Percentiles rank a stretch among this genome's conserved stretches.
These are phyloP conservation scores for Truncatella angustata DNA, from an alignment of 2,329 filamentous ascomycete species.

Conservation along the genomic window DNA sequence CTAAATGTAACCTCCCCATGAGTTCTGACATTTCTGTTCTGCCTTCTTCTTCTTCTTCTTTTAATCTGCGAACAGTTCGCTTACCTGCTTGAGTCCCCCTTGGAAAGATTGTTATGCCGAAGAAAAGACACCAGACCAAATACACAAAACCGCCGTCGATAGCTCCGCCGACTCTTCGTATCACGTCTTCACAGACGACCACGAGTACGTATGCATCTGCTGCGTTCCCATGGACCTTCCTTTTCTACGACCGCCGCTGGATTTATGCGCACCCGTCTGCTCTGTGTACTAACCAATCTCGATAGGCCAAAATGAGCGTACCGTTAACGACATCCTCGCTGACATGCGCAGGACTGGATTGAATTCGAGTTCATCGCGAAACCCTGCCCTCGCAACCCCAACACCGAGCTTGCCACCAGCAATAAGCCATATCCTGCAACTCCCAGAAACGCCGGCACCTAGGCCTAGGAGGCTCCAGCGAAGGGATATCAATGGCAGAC, in stretches of 20 bases:
- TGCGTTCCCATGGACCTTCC: neutral
- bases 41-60: no score
- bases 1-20: neutral
- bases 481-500: slow-evolving; percentile 46
- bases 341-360: slow-evolving; percentile 50
- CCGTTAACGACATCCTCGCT: slow-evolving; percentile 61
- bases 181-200: slow-evolving; percentile 31
- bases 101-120: slow-evolving; percentile 49
- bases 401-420: slow-evolving; percentile 57
- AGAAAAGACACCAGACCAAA: slow-evolving; percentile 56
- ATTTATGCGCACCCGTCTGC: no score
- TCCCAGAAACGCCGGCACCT: slow-evolving; percentile 55
- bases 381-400: slow-evolving; percentile 26
- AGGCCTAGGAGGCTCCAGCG: slow-evolving; percentile 42
- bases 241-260: no score
- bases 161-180: slow-evolving; percentile 47
- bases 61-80: no score
- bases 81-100: neutral
- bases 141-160: slow-evolving; percentile 60
- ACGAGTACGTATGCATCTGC: slow-evolving; percentile 3
- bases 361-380: slow-evolving; percentile 21
- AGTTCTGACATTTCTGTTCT: neutral
- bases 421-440: slow-evolving; percentile 57
- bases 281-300: no score
- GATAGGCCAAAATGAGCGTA: slow-evolving; percentile 34